Percentiles rank a stretch among this genome's conserved stretches.
phyloP scores from a whole-genome alignment of 2,329 filamentous ascomycete species.

The Curvularia hawaiiensis region DNA sequence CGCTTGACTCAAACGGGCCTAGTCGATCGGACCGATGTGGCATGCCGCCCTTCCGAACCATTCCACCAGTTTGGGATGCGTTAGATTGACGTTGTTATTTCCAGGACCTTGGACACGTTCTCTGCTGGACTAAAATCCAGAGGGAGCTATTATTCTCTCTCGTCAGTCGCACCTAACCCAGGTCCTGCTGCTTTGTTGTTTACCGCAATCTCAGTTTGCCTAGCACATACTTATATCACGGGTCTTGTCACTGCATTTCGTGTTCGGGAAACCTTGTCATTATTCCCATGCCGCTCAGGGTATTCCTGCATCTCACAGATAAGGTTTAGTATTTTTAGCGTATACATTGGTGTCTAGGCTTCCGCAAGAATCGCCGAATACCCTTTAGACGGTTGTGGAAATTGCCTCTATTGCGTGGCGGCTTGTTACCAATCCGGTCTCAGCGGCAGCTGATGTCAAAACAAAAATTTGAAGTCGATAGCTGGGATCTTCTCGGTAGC shows the following conservation, averaged over 20 bases:
- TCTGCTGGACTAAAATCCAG: neutral
- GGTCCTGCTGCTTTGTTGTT: no score
- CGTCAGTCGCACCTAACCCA: no score
- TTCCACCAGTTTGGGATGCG: neutral
- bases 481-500: no score
- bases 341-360: no score
- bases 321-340: neutral
- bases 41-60: neutral
- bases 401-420: no score
- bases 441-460: no score
- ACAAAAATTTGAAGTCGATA: no score
- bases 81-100: neutral
- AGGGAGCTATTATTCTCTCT: neutral
- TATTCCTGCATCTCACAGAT: neutral
- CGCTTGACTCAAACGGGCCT: neutral
- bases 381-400: no score
- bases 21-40: neutral
- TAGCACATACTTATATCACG: neutral
- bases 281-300: neutral
- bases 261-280: neutral
- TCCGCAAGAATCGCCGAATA: no score
- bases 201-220: neutral
- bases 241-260: neutral
- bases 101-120: no score
- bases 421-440: no score